phyloP scores from a whole-genome alignment of 305 asterid species.

The Fraxinus greggii region DNA sequence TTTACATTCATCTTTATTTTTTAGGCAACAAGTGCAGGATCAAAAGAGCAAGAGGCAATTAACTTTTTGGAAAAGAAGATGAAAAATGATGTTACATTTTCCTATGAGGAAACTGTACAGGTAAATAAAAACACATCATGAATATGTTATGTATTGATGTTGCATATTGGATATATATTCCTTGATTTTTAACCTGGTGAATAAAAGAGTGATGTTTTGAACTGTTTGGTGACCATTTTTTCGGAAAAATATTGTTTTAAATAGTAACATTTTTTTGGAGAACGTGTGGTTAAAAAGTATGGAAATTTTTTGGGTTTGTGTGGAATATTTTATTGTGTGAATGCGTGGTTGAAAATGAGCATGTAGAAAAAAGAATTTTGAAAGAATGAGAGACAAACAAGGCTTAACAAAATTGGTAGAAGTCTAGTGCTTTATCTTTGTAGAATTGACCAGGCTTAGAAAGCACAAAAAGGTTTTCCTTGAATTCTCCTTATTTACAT shows the following conservation, averaged over 20 bases:
- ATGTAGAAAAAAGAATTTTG: no score
- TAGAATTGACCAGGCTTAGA: background rate
- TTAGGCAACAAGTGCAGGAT: conserved; percentile 98
- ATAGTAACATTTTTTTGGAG: no score
- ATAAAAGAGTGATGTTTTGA: background rate
- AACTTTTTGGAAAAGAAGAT: conserved; percentile 96
- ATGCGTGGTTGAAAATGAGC: no score
- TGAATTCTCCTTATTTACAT: background rate
- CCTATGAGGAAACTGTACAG: conserved; percentile 98
- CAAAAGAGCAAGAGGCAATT: conserved; percentile 96
- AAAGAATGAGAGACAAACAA: no score
- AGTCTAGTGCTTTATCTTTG: background rate
- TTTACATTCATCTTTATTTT: conserved; percentile 27
- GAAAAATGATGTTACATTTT: conserved; percentile 87
- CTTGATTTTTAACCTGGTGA: background rate
- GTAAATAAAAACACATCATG: conserved; percentile 34
- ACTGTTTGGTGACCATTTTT: background rate
- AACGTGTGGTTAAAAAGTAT: no score
- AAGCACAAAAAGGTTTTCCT: background rate
- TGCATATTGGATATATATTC: background rate
- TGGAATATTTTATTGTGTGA: no score
- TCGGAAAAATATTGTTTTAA: no score
- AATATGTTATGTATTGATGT: background rate
- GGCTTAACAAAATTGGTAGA: background rate
- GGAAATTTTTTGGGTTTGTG: no score